These are phyloP conservation scores for Didymella keratinophila DNA, from an alignment of 2,329 filamentous ascomycete species.

Conservation along the genomic window DNA sequence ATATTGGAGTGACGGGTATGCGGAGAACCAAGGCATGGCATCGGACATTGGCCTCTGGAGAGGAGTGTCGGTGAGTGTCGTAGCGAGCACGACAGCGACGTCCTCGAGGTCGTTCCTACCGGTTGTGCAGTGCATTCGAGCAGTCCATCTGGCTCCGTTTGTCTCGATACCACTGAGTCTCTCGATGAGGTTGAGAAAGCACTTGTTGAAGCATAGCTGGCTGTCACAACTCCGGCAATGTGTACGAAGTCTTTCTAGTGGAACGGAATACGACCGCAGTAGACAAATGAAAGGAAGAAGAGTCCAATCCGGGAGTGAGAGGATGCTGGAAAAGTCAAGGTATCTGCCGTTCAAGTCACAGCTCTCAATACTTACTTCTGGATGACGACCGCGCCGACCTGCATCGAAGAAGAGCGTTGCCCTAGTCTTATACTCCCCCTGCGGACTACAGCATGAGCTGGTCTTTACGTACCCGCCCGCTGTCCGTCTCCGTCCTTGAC, in stretches of 20 bases:
- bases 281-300: not conserved
- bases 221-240: not conserved
- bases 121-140: not conserved
- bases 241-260: not conserved
- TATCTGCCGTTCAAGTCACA: not conserved
- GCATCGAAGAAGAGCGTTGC: not conserved
- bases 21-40: constrained; percentile 10
- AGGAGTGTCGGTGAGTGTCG: not conserved
- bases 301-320: not conserved
- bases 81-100: not conserved
- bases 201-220: not conserved
- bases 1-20: constrained; percentile 7
- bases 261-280: not conserved
- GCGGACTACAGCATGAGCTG: not conserved
- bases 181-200: not conserved
- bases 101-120: not conserved
- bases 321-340: not conserved
- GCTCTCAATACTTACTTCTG: not conserved
- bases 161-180: not conserved
- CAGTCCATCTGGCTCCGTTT: not conserved
- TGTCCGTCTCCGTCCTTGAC: not conserved
- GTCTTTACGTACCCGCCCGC: not conserved
- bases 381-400: not conserved
- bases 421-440: constrained; percentile 5
- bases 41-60: not conserved